phyloP scores from a whole-genome alignment of 495 filamentous ascomycete species.

The Podospora conica region DNA sequence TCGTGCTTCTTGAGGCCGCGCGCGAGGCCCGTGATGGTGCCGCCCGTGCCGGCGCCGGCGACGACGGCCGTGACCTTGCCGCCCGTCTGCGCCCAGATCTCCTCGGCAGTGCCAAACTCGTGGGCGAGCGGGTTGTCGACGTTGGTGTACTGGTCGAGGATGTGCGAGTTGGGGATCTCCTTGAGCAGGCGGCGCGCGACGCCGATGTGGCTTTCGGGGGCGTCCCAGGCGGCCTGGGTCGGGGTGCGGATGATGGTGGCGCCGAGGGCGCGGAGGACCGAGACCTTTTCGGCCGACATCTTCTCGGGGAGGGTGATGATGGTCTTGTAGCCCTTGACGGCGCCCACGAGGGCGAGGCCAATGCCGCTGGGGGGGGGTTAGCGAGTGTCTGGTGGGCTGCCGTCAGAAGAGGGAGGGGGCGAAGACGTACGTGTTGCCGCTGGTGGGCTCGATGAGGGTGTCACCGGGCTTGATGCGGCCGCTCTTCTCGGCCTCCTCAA shows the following conservation, averaged over 20 bases:
- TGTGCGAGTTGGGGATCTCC: slow-evolving; percentile 94
- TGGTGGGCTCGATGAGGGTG: slow-evolving; percentile 95
- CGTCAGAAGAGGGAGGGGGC: background rate
- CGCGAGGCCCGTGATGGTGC: slow-evolving; percentile 88
- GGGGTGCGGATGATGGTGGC: slow-evolving; percentile 97
- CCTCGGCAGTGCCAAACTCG: slow-evolving; percentile 90
- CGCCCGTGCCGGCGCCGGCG: slow-evolving; percentile 90
- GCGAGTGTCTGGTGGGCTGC: slow-evolving; percentile 16
- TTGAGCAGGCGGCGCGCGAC: slow-evolving; percentile 85
- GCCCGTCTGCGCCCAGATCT: slow-evolving; percentile 87
- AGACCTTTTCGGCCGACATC: slow-evolving; percentile 97
- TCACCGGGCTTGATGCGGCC: slow-evolving; percentile 96
- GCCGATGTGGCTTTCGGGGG: slow-evolving; percentile 93
- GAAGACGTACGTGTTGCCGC: slow-evolving; percentile 76
- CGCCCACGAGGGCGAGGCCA: slow-evolving; percentile 85
- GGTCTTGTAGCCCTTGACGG: slow-evolving; percentile 94
- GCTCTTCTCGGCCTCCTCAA: slow-evolving; percentile 85
- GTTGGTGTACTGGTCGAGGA: slow-evolving; percentile 95
- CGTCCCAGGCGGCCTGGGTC: slow-evolving; percentile 90
- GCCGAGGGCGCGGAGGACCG: slow-evolving; percentile 84
- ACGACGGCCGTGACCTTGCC: slow-evolving; percentile 83
- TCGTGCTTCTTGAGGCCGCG: slow-evolving; percentile 85
- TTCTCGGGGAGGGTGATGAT: slow-evolving; percentile 99
- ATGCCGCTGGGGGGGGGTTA: slow-evolving; percentile 59
- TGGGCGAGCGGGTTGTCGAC: slow-evolving; percentile 87